Base-by-base conservation (phyloP, 1,284 basidiomycete genomes). In the Ustanciosporium gigantosporum region DNA sequence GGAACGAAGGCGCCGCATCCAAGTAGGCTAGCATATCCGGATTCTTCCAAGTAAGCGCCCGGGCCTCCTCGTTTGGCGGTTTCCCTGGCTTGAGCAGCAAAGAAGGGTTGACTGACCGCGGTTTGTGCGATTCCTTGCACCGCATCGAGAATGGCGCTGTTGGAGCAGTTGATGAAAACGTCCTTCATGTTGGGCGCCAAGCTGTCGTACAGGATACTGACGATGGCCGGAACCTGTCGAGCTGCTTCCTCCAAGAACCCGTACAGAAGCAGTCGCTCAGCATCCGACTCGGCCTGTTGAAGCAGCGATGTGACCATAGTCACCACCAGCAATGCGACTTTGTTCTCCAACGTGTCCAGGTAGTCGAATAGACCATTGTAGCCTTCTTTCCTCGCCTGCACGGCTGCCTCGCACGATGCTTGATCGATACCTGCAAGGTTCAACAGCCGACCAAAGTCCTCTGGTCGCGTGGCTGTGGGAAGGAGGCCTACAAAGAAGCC, bases 121-220 rank as follows among this genome's bases (percentile, higher is more conserved):
- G 66, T 66, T 35, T 65, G 58, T 6, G 72, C 66, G 36, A 74
- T 73, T 5, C 57, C 55, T 19, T 74, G 68, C 19, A 71, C 70
- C 6, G 72, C 70, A 14, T 73, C 64, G 11, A 74, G 46, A 23
- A 74, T 69, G n/a, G 52, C 61, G 6, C 58, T 56, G 55, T 57
- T 64, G 43, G 67, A 70, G 36, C 61, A 68, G 45, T 73, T 73
- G 46, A 68, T 51, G 35, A 68, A 67, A 16, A 71, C 49, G 19
- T 71, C 70, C 34, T 61, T 67, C 61, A 74, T 71, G 31, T 57
- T 55, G 2, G 65, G 61, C 5, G 64, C 57, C 20, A 74, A 50
- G 24, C 55, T 67, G 41, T 74, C 70, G 51, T 73, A 73, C 20
- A 74, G 58, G 31, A 74, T 74, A 36, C 70, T 73, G 34, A 74